Conservation (phyloP, 345 rosid genomes). For the Dipteronia sinensis region DNA sequence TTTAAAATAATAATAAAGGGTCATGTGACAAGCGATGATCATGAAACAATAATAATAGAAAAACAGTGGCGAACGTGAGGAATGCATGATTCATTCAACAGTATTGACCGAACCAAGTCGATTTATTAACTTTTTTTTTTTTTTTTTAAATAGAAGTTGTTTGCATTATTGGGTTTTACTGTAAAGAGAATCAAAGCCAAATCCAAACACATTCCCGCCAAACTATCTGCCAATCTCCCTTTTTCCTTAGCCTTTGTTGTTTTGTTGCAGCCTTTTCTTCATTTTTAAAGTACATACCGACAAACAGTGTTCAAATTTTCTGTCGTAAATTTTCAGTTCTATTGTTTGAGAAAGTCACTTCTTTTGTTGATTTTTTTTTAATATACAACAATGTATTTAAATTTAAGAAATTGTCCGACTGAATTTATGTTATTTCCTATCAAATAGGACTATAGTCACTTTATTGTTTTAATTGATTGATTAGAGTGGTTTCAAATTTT, state of each 20-base stretch:
- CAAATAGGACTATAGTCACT: not conserved
- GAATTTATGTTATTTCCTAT: too few species aligned
- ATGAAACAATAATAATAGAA: constrained; percentile 27
- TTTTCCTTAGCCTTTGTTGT: constrained; percentile 7
- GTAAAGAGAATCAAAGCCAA: constrained; percentile 16
- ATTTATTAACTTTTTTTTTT: not conserved
- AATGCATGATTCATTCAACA: constrained; percentile 33
- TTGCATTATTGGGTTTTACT: constrained; percentile 5
- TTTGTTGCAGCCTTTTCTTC: constrained; percentile 1
- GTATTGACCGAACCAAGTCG: constrained; percentile 28
- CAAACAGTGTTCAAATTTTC: not conserved
- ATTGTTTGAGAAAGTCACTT: not conserved
- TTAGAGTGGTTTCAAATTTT: too few species aligned
- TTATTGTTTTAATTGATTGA: not conserved
- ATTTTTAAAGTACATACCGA: not conserved
- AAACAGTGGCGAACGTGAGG: constrained; percentile 39
- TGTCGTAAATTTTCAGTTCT: not conserved
- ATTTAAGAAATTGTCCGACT: too few species aligned
- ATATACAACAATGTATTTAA: too few species aligned
- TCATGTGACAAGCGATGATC: constrained; percentile 40
- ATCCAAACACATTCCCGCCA: constrained; percentile 30
- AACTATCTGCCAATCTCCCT: constrained; percentile 27
- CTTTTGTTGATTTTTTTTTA: too few species aligned
- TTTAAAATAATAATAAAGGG: constrained; percentile 7
- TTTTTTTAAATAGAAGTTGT: not conserved